phyloP scores from a whole-genome alignment of 805 yeast species.

The Wickerhamiella lipophila region DNA sequence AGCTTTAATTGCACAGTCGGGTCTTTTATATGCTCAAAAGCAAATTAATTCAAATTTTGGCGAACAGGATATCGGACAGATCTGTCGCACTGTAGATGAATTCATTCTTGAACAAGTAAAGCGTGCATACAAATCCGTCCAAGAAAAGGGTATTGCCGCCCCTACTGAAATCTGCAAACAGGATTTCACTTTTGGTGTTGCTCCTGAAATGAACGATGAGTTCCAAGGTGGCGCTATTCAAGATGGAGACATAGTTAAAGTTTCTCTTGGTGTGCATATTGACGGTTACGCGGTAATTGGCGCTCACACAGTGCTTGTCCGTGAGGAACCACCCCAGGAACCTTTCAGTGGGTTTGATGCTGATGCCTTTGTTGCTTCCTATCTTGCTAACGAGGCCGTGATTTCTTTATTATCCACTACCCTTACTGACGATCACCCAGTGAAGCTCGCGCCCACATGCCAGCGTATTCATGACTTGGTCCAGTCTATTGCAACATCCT shows the following conservation, averaged over 20 bases:
- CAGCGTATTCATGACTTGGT: slow-evolving; percentile 57
- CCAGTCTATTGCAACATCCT: slow-evolving; percentile 74
- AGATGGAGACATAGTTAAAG: slow-evolving; percentile 77
- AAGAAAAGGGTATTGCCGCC: slow-evolving; percentile 80
- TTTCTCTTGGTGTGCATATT: slow-evolving; percentile 78
- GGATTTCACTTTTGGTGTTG: slow-evolving; percentile 61
- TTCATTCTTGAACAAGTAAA: slow-evolving; percentile 49
- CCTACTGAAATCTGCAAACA: slow-evolving; percentile 86
- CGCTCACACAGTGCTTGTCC: slow-evolving; percentile 73
- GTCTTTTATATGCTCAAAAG: slow-evolving; percentile 49
- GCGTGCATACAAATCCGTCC: slow-evolving; percentile 38
- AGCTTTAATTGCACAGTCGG: slow-evolving; percentile 79
- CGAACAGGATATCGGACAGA: slow-evolving; percentile 37
- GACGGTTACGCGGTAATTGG: slow-evolving; percentile 88
- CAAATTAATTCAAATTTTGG: slow-evolving; percentile 69
- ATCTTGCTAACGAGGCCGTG: slow-evolving; percentile 81
- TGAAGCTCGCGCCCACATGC: slow-evolving; percentile 37
- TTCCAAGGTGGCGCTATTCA: slow-evolving; percentile 36
- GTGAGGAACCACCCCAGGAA: slow-evolving; percentile 39
- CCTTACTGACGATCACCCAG: slow-evolving; percentile 43
- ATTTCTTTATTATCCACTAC: slow-evolving; percentile 60
- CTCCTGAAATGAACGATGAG: slow-evolving; percentile 51
- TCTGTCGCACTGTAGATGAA: slow-evolving; percentile 74
- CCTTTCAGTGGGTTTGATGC: slow-evolving; percentile 79
- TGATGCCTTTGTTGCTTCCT: slow-evolving; percentile 80